Percentiles rank a stretch among this genome's conserved stretches.
These are phyloP conservation scores for Brasilioporus rufonigricans DNA, from an alignment of 768 basidiomycete genomes.

Conservation along the genomic window DNA sequence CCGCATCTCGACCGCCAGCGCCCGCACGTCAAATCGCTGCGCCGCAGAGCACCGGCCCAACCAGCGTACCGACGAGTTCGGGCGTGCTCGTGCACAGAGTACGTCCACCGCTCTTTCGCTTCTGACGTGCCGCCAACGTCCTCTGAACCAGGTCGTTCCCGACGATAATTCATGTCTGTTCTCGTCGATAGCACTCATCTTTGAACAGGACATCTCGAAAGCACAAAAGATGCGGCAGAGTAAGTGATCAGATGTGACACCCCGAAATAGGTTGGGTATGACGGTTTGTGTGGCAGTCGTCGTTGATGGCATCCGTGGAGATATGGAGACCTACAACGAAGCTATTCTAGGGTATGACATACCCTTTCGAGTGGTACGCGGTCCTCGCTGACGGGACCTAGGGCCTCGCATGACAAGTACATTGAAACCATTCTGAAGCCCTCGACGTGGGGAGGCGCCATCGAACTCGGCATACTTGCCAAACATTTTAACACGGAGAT, in stretches of 20 bases:
- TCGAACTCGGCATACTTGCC: slow-evolving; percentile 86
- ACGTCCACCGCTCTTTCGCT: neutral
- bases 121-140: slow-evolving; percentile 4
- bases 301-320: slow-evolving; percentile 71
- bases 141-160: slow-evolving; percentile 65
- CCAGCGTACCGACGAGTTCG: slow-evolving; percentile 58
- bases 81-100: slow-evolving; percentile 76
- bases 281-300: slow-evolving; percentile 55
- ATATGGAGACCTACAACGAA: slow-evolving; percentile 75
- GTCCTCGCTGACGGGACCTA: slow-evolving; percentile 25
- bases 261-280: neutral
- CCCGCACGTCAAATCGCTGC: slow-evolving; percentile 13
- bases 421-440: slow-evolving; percentile 78
- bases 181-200: slow-evolving; percentile 79
- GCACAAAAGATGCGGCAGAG: slow-evolving; percentile 72
- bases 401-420: slow-evolving; percentile 63
- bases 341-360: slow-evolving; percentile 78
- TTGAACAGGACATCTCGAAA: slow-evolving; percentile 77
- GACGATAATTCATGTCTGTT: slow-evolving; percentile 98
- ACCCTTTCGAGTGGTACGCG: neutral
- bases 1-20: slow-evolving; percentile 13
- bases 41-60: slow-evolving; percentile 40
- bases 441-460: slow-evolving; percentile 92
- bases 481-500: slow-evolving; percentile 84
- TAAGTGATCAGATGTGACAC: slow-evolving; percentile 33